Base-by-base conservation (phyloP, 768 basidiomycete genomes). In the Leucocoprinus sp. region DNA sequence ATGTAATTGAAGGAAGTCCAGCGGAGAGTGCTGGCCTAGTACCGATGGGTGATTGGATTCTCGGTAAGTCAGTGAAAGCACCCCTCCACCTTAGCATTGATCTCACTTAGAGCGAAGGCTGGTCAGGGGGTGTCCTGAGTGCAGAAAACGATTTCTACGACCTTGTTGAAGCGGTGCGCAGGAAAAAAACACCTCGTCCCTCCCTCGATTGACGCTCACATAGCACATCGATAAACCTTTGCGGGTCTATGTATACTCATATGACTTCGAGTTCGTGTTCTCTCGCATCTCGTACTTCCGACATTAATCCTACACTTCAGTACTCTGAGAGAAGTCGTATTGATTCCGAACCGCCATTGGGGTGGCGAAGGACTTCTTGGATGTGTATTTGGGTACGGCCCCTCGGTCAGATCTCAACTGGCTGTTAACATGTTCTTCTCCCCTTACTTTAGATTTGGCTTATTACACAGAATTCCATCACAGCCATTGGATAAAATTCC, bases 141-240 rank as follows among this genome's bases (percentile, higher is more conserved):
- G 82, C 88, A 6, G 95, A 99, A 64, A 84, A 84, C 47, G 96
- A 98, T 57, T 98, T 99, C 55, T 98, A 97, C 60, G 90, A 95
- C 47, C 70, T 98, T 7, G 91, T 97, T 31, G 95, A 96, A 67
- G 80, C 84, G 22, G 91, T 90, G 60, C 53, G 86, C 62, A 17
- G n/a, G n/a, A 42, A 42, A 42, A 44, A 23, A 26, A 19, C 40
- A 34, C 1, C 26, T 22, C 24, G 18, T 12, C 29, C 29, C 37
- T 33, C 24, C 15, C 29, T 42, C 33, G 35, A 28, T n/a, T 35
- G 24, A 27, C 28, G 24, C 34, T 49, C 28, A 24, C 52, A 52
- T 35, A 96, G 89, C 92, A 98, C 62, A 74, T 92, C 39, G 93
- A 98, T 55, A 93, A 92, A 63, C 91, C 95, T 7, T 63, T 98